Conservation (phyloP, 2,329 filamentous ascomycete species). For the Diplodia seriata region DNA sequence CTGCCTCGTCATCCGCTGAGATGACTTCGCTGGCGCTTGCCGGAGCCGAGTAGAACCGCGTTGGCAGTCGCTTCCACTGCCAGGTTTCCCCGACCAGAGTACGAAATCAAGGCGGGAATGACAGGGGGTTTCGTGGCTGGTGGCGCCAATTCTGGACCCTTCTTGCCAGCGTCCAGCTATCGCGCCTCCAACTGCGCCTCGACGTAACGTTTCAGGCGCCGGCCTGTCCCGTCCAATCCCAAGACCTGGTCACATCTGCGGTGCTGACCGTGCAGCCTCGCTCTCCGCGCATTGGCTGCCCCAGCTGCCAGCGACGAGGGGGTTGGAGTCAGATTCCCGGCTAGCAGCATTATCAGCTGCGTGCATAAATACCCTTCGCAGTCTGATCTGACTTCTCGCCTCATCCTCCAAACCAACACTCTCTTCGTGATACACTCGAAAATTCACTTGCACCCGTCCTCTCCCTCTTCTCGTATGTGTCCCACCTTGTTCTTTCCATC, state of each 20-base stretch:
- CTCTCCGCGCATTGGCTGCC: constrained; percentile 4
- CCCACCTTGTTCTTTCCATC: not conserved
- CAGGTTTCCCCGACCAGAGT: not conserved
- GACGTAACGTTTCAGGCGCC: constrained; percentile 24
- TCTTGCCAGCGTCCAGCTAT: not conserved
- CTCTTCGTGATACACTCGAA: not conserved
- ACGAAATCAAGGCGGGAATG: not conserved
- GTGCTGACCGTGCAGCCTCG: constrained; percentile 15
- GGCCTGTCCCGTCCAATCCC: constrained; percentile 16
- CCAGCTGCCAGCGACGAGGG: not conserved
- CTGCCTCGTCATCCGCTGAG: not conserved
- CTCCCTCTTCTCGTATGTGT: not conserved
- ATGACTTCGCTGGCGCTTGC: not conserved
- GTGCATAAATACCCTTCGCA: constrained; percentile 19
- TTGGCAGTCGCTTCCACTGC: not conserved
- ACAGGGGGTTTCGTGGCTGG: constrained; percentile 8
- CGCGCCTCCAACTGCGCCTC: constrained; percentile 2
- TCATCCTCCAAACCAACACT: not conserved
- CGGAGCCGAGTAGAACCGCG: not conserved
- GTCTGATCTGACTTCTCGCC: not conserved
- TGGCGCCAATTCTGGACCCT: constrained; percentile 12
- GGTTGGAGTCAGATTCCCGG: not conserved
- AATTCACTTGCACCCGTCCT: not conserved
- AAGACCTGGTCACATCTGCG: not conserved
- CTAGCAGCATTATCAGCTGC: not conserved